Evolutionary conservation across 345 rosid genomes (phyloP).

Genomic region (Lepidium didymum): DNA sequence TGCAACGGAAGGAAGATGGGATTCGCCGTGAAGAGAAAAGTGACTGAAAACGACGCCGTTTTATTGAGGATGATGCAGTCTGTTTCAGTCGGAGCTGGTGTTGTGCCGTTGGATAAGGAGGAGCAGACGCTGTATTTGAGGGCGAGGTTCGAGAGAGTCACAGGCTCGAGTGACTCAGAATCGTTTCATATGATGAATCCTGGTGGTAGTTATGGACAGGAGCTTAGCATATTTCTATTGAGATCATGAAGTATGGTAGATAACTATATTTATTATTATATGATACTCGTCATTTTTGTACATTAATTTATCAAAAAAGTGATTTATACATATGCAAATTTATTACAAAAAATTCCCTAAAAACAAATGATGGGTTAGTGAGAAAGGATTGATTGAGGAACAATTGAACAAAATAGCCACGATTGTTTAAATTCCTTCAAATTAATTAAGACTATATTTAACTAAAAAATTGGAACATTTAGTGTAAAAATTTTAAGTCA

Average conservation of each 20-base stretch:
- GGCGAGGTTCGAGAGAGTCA: constrained; percentile 62
- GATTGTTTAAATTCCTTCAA: neutral
- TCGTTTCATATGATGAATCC: constrained; percentile 84
- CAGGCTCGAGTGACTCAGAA: constrained; percentile 67
- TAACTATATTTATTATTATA: neutral
- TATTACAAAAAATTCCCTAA: neutral
- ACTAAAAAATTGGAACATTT: no score
- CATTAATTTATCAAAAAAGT: neutral
- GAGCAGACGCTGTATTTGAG: constrained; percentile 60
- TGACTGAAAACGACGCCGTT: constrained; percentile 38
- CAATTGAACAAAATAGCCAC: neutral
- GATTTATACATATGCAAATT: neutral
- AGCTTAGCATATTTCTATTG: constrained; percentile 64
- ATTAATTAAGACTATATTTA: neutral
- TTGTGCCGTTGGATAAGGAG: constrained; percentile 38
- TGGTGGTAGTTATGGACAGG: constrained; percentile 59
- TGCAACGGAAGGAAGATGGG: constrained; percentile 85
- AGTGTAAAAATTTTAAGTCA: no score
- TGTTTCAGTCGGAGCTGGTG: constrained; percentile 78
- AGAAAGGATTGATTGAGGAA: neutral
- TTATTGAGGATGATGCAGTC: constrained; percentile 68
- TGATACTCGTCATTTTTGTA: constrained; percentile 4
- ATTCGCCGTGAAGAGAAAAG: constrained; percentile 53
- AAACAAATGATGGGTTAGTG: neutral
- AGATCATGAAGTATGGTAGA: constrained; percentile 49